Evolutionary conservation across 78 protist species (phyloP).

Genomic region (Trichosphaerium sp.): DNA sequence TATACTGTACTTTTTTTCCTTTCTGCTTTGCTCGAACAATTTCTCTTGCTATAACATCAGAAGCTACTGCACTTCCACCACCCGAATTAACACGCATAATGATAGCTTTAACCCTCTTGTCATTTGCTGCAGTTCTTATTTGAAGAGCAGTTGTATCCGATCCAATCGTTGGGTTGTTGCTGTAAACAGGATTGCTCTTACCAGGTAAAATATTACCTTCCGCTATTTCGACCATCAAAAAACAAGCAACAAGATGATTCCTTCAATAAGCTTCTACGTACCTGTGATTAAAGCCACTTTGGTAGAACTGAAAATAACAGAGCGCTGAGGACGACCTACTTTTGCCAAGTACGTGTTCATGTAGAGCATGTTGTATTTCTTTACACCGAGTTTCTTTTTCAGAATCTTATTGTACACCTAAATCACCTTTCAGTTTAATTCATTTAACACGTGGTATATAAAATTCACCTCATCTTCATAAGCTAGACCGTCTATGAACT

Average conservation of each 20-base stretch:
- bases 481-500: neutral
- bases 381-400: neutral
- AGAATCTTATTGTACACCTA: neutral
- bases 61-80: conserved; percentile 25
- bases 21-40: conserved; percentile 18
- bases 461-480: neutral
- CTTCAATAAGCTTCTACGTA: too few species aligned
- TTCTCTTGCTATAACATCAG: conserved; percentile 5
- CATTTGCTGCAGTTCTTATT: conserved; percentile 9
- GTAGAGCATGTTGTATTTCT: neutral
- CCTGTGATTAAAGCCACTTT: conserved; percentile 15
- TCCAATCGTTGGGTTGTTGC: conserved; percentile 35
- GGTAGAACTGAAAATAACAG: neutral
- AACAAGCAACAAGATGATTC: too few species aligned
- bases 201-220: conserved; percentile 22
- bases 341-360: neutral
- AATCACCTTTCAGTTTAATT: conserved; percentile 4
- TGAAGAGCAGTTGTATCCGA: conserved; percentile 8
- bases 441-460: neutral
- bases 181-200: neutral
- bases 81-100: conserved; percentile 5
- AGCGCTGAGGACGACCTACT: neutral
- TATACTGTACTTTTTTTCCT: conserved; percentile 22
- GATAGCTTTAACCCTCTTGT: conserved; percentile 17
- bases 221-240: too few species aligned